Percentiles rank a stretch among this genome's conserved stretches.
phyloP scores from a whole-genome alignment of 192 early-diverging fungal species.

The Entomortierella lignicola region DNA sequence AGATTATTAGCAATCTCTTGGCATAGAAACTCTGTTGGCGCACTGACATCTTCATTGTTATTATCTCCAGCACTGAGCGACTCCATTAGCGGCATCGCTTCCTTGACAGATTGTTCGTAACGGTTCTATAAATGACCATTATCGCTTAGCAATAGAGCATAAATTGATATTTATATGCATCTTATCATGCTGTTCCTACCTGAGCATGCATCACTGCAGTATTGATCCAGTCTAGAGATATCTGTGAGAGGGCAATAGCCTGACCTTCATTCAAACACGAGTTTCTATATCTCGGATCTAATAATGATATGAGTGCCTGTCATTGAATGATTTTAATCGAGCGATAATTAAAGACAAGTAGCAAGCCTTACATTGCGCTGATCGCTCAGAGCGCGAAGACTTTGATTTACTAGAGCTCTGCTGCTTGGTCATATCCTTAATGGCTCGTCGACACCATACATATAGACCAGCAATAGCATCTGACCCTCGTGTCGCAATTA shows the following conservation, averaged over 20 bases:
- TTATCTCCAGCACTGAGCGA: background rate
- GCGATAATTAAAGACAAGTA: background rate
- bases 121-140: constrained; percentile 27
- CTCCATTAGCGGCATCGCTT: constrained; percentile 15
- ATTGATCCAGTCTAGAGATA: constrained; percentile 48
- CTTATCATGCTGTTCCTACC: background rate
- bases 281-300: constrained; percentile 45
- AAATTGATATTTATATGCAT: too few species aligned
- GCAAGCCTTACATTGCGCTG: constrained; percentile 32
- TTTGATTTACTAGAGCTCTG: constrained; percentile 31
- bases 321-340: background rate
- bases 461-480: constrained; percentile 58
- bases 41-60: constrained; percentile 6
- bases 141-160: too few species aligned
- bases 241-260: constrained; percentile 29
- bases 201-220: constrained; percentile 33
- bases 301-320: background rate
- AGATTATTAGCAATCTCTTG: constrained; percentile 27
- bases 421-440: constrained; percentile 45
- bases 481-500: constrained; percentile 20
- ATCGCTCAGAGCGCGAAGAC: constrained; percentile 35
- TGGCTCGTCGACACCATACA: constrained; percentile 46
- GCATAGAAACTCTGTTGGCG: constrained; percentile 28
- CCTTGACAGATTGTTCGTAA: constrained; percentile 37
- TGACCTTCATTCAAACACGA: constrained; percentile 36